Evolutionary conservation across 2,329 filamentous ascomycete genomes (phyloP), one percentile per base, ranked within the genome.

Genomic region (Penicillium palitans): DNA sequence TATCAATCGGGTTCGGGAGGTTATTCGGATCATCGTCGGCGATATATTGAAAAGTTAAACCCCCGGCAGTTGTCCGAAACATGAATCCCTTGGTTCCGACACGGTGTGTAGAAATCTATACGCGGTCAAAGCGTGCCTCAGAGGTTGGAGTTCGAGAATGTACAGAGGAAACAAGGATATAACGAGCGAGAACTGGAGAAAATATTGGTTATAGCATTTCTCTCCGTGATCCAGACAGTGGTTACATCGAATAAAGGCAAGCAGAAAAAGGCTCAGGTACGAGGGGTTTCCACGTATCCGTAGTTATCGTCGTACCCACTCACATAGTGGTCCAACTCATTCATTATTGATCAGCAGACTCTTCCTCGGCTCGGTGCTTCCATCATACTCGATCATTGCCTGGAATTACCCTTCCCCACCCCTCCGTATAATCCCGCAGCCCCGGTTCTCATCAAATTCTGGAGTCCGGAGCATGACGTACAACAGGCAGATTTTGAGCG

Each of bases 21-120:
- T 62, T 50, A 48, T 45, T 67, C 65, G 65, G 65, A 24, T 46
- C 46, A 51, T 66, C 55, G 53, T 66, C 63, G 64, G 63, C 29
- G 41, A 55, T 62, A 66, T 58, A 42, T 52, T 19, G 13, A 31
- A 55, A 48, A n/a, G 6, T 39, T 39, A 27, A 46, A 17, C 12
- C 27, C 31, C 51, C 52, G 47, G 56, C 25, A 41, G 3, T 24
- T 46, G 46, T 39, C 64, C 64, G 61, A 66, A 48, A 39, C 9
- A 31, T 52, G 57, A 25, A 54, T 47, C n/a, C 19, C 27, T 27
- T 29, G 17, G 33, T 61, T 41, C 35, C 33, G 31, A 27, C 10
- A 53, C 8, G 51, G 64, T 55, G 59, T 58, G 59, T 55, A 50
- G 2, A 25, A 21, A 6, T 17, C 3, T 33, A n/a, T 12, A 42